Percentiles rank a stretch among this genome's conserved stretches.
Conservation (phyloP, 129 eudicot species). For the Arctium lappa region DNA sequence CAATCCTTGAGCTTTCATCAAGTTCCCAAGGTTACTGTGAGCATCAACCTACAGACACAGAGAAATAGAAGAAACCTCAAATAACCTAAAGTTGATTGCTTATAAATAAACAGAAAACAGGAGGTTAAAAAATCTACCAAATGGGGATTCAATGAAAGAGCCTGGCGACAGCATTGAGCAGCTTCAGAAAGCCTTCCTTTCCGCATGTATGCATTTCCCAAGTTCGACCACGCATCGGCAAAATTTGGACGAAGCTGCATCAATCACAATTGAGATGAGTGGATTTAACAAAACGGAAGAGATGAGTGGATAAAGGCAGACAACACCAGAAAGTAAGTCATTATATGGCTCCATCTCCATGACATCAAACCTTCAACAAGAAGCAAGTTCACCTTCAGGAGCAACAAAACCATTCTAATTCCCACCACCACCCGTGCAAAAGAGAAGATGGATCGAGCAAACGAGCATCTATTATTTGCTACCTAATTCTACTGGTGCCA, state of each 20-base stretch:
- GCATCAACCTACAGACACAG: slow-evolving; percentile 59
- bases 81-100: neutral
- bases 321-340: neutral
- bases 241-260: slow-evolving; percentile 80
- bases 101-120: neutral
- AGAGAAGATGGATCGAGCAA: too few relatives aligned
- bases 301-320: neutral
- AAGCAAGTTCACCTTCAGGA: too few relatives aligned
- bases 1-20: slow-evolving; percentile 82
- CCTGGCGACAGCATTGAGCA: slow-evolving; percentile 81
- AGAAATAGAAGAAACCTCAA: neutral
- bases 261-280: neutral
- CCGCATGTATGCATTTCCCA: slow-evolving; percentile 80
- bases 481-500: too few relatives aligned
- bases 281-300: neutral
- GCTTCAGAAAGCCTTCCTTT: slow-evolving; percentile 73
- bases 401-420: too few relatives aligned
- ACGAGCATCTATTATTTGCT: too few relatives aligned
- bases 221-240: slow-evolving; percentile 88
- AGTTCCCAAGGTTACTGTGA: slow-evolving; percentile 75
- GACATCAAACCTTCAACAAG: neutral
- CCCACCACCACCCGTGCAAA: too few relatives aligned
- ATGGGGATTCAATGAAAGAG: slow-evolving; percentile 70
- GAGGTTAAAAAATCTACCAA: slow-evolving; percentile 36
- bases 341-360: neutral